Percentiles rank a stretch among this genome's conserved stretches.
Conservation (phyloP, 495 filamentous ascomycete genomes). For the Hapsidospora chrysogenum region DNA sequence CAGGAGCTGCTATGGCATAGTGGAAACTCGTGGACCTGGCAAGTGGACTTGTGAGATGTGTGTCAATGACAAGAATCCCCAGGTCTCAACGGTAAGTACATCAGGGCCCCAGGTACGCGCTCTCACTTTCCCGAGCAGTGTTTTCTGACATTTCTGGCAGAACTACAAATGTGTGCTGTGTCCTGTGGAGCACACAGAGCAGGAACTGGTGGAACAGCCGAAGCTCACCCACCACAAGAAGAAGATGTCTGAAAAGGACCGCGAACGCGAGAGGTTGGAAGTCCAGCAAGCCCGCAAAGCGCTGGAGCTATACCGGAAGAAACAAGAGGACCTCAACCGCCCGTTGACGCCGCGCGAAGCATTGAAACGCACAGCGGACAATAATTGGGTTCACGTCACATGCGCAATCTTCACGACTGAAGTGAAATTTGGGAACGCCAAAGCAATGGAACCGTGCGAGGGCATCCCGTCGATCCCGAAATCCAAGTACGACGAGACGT, state of each 20-base stretch:
- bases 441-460: constrained; percentile 66
- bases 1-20: constrained; percentile 76
- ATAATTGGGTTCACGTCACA: constrained; percentile 96
- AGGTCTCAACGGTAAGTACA: constrained; percentile 60
- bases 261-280: constrained; percentile 72
- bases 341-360: constrained; percentile 78
- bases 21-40: constrained; percentile 44
- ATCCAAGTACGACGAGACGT: constrained; percentile 48
- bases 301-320: constrained; percentile 61
- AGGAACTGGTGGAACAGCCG: constrained; percentile 70
- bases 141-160: constrained; percentile 26
- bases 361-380: constrained; percentile 78
- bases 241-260: constrained; percentile 86
- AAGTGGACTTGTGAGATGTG: constrained; percentile 98
- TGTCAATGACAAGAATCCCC: constrained; percentile 74
- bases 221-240: constrained; percentile 57
- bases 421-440: constrained; percentile 74
- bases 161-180: constrained; percentile 87
- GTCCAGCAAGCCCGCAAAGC: constrained; percentile 60
- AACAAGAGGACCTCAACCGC: constrained; percentile 65
- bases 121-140: neutral
- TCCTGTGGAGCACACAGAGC: constrained; percentile 56
- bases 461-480: constrained; percentile 66
- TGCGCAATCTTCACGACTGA: constrained; percentile 88
- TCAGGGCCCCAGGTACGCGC: neutral